These are phyloP conservation scores for Trypanosoma melophagium DNA, from an alignment of 208 protist genomes.

Conservation along the genomic window DNA sequence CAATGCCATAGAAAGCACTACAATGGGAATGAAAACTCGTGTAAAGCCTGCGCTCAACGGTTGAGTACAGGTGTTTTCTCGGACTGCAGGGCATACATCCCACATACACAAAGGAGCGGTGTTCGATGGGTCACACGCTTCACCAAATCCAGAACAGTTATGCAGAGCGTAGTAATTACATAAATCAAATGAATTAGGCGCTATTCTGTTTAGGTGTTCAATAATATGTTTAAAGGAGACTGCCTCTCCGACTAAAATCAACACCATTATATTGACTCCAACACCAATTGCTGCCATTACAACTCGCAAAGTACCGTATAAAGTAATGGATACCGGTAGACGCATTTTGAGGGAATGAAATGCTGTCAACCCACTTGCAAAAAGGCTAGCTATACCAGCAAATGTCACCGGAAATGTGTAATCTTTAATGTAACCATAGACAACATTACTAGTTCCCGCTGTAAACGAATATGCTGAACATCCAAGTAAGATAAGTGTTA, in stretches of 20 bases:
- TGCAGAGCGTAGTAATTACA: constrained; percentile 34
- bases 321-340: constrained; percentile 28
- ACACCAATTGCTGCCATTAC: constrained; percentile 21
- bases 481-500: constrained; percentile 32
- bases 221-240: constrained; percentile 22
- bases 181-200: constrained; percentile 5
- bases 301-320: constrained; percentile 19
- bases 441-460: constrained; percentile 9
- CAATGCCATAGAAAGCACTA: constrained; percentile 26
- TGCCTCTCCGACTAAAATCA: constrained; percentile 39
- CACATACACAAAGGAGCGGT: constrained; percentile 18
- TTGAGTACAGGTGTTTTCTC: constrained; percentile 10
- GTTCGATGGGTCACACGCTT: constrained; percentile 17
- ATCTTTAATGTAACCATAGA: constrained; percentile 37
- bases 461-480: constrained; percentile 37
- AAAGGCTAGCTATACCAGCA: constrained; percentile 27
- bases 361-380: constrained; percentile 34
- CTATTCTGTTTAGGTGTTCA: constrained; percentile 2
- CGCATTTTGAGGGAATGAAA: constrained; percentile 60
- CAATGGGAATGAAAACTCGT: constrained; percentile 36
- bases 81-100: not conserved
- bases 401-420: constrained; percentile 36
- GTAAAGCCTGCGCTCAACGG: constrained; percentile 6
- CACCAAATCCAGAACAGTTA: constrained; percentile 50
- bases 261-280: constrained; percentile 36